Evolutionary conservation across 2,329 filamentous ascomycete species (phyloP), one percentile per base, ranked within the genome.

Genomic region (Penicillium sp.): DNA sequence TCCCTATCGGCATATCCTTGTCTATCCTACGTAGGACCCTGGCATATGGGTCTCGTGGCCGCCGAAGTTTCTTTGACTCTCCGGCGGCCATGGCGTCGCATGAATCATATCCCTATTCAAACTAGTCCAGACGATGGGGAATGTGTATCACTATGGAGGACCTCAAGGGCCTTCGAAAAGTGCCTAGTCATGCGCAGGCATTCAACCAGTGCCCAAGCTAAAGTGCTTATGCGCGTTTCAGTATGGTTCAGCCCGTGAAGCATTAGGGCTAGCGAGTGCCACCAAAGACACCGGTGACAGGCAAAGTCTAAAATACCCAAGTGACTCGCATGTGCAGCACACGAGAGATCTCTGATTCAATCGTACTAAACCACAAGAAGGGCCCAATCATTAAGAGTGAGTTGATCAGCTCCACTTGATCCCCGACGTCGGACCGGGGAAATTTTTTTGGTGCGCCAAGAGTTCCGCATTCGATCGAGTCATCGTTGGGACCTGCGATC

Each of bases 401-500:
- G 46, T 43, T 55, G 33, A 42, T 49, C 39, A 20, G 43, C 48
- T 48, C 57, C 55, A 58, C 58, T 53, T 30, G 48, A 22, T 35
- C 44, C 51, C 61, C 61, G 61, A 58, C 53, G 54, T 62, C 61
- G 58, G 60, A 57, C 53, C 33, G 38, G 31, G 33, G 45, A 22
- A 42, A 31, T 53, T 60, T 57, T 60, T 59, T 54, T 36, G 49
- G 44, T 53, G 44, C 42, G 59, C 61, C 57, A 61, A 62, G 59
- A 58, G 36, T 43, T 36, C 55, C 57, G 52, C 53, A 60, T 41
- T 58, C 49, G 55, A 61, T 57, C 49, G 57, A 61, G 61, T 63
- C 59, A 61, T 49, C 44, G 41, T 41, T 14, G 24, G 24, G 35
- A 43, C 31, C 30, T 31, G 24, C 39, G 24, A 33, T 20, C 8